Evolutionary conservation across 2,329 filamentous ascomycete species (phyloP).

Genomic region (Ophiostoma sp.): DNA sequence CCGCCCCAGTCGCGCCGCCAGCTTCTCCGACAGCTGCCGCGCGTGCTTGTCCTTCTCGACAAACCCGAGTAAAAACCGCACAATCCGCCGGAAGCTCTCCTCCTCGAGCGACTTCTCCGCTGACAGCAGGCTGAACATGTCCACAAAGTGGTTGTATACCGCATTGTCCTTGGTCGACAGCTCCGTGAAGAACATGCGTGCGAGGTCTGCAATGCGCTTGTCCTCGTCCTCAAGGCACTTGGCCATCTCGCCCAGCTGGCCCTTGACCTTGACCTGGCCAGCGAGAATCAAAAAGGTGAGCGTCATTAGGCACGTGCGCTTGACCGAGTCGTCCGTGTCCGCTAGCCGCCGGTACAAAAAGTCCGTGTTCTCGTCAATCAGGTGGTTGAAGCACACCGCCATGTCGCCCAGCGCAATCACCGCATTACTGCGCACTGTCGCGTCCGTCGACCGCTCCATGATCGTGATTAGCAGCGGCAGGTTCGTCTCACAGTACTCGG

Average conservation of each 20-base stretch:
- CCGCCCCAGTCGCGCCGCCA: constrained; percentile 75
- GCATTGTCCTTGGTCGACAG: constrained; percentile 97
- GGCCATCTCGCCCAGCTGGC: constrained; percentile 96
- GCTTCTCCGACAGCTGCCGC: constrained; percentile 85
- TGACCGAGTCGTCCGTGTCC: constrained; percentile 82
- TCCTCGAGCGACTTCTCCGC: constrained; percentile 76
- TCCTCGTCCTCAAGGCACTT: constrained; percentile 98
- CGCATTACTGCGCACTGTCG: constrained; percentile 89
- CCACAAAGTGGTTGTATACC: constrained; percentile 98
- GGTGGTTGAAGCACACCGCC: constrained; percentile 98
- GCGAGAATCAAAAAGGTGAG: constrained; percentile 94
- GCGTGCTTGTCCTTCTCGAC: constrained; percentile 99
- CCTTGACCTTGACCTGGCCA: constrained; percentile 98
- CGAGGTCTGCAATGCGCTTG: constrained; percentile 85
- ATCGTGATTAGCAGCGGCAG: constrained; percentile 93
- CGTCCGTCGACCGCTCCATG: constrained; percentile 87
- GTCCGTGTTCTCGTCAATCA: constrained; percentile 98
- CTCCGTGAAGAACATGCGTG: constrained; percentile 97
- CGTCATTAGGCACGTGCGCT: constrained; percentile 97
- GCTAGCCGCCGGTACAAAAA: constrained; percentile 92
- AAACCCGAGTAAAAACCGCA: constrained; percentile 91
- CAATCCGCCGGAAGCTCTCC: constrained; percentile 76
- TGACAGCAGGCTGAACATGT: constrained; percentile 93
- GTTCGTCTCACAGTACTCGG: constrained; percentile 92
- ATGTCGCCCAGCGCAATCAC: constrained; percentile 97